phyloP scores from a whole-genome alignment of 1,284 basidiomycete species.

The Cutaneotrichosporon dermatis region DNA sequence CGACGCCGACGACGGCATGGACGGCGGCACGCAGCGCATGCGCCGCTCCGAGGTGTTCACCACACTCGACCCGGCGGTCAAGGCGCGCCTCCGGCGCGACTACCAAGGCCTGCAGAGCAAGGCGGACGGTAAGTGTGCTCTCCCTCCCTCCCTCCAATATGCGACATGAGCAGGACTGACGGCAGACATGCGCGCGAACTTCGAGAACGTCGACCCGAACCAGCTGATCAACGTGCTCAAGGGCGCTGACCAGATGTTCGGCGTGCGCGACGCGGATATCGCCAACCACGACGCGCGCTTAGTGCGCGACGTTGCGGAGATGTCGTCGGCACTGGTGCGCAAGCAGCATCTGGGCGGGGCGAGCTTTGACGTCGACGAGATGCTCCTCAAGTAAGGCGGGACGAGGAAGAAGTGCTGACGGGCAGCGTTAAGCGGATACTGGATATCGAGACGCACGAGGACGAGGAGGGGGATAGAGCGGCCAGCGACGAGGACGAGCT shows the following conservation, averaged over 20 bases:
- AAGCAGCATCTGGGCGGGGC: conserved; percentile 45
- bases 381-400: conserved; percentile 38
- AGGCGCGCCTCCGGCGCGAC: conserved; percentile 18
- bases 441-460: conserved; percentile 21
- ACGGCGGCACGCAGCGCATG: neutral
- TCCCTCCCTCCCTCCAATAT: too few species aligned
- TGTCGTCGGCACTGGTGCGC: conserved; percentile 34
- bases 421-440: conserved; percentile 33
- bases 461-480: conserved; percentile 26
- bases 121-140: conserved; percentile 29
- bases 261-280: conserved; percentile 32
- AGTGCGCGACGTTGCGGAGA: conserved; percentile 29
- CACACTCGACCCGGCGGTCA: conserved; percentile 24
- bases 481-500: conserved; percentile 31
- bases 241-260: conserved; percentile 18
- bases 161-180: neutral
- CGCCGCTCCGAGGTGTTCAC: conserved; percentile 27
- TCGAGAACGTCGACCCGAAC: conserved; percentile 26
- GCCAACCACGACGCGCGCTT: conserved; percentile 38
- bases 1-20: neutral
- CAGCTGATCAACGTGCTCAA: conserved; percentile 21
- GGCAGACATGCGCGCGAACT: conserved; percentile 31
- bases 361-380: conserved; percentile 51
- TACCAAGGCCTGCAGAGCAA: conserved; percentile 30
- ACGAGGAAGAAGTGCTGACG: neutral